Evolutionary conservation across 1,284 basidiomycete species (phyloP).

Genomic region (Marasmius fiardii): DNA sequence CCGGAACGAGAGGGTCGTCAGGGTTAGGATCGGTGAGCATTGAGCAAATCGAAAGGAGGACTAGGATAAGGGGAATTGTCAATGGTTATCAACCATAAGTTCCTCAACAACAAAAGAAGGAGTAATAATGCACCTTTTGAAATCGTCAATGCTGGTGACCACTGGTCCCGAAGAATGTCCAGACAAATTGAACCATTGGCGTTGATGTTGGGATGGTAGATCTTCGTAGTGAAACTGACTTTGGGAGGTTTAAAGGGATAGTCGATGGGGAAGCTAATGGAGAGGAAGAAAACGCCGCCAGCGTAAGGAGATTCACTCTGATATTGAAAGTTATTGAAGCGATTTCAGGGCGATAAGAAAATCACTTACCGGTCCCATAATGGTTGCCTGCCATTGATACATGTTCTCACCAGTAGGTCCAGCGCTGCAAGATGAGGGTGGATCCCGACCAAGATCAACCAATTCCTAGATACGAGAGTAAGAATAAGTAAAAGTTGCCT

Average conservation of each 20-base stretch:
- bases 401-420: slow-evolving; percentile 95
- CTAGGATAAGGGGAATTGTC: slow-evolving; percentile 35
- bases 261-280: slow-evolving; percentile 90
- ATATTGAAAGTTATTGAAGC: slow-evolving; percentile 7
- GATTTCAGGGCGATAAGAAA: slow-evolving; percentile 17
- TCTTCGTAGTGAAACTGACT: slow-evolving; percentile 94
- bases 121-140: slow-evolving; percentile 7
- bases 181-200: slow-evolving; percentile 98
- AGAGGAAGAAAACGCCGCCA: slow-evolving; percentile 96
- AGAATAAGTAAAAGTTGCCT: slow-evolving; percentile 8
- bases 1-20: slow-evolving; percentile 82
- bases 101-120: background rate
- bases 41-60: slow-evolving; percentile 92
- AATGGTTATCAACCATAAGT: background rate
- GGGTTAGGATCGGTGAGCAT: slow-evolving; percentile 98
- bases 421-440: slow-evolving; percentile 95
- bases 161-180: slow-evolving; percentile 96
- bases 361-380: slow-evolving; percentile 89
- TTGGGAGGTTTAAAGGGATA: slow-evolving; percentile 99
- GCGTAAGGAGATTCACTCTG: slow-evolving; percentile 94
- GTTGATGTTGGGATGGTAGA: slow-evolving; percentile 96
- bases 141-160: slow-evolving; percentile 97
- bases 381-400: slow-evolving; percentile 98
- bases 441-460: slow-evolving; percentile 95
- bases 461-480: slow-evolving; percentile 68